Conservation (phyloP, 2,329 filamentous ascomycete genomes). For the Diaporthe humulicola region DNA sequence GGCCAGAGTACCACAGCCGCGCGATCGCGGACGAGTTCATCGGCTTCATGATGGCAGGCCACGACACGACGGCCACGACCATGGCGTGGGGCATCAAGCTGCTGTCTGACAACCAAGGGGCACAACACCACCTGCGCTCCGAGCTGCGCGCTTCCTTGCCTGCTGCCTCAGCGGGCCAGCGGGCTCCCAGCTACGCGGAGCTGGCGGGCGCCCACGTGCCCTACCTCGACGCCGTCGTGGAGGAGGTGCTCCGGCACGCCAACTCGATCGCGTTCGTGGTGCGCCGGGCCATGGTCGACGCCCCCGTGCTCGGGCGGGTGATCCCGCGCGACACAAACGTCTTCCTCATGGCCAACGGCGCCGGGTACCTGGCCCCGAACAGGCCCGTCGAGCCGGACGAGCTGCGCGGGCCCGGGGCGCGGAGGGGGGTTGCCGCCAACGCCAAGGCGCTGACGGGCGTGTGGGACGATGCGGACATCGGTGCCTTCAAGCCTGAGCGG, state of each 20-base stretch:
- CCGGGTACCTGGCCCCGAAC: conserved; percentile 47
- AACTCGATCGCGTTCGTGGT: conserved; percentile 48
- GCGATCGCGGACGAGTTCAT: conserved; percentile 48
- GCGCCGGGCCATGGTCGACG: conserved; percentile 49
- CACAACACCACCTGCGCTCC: conserved; percentile 41
- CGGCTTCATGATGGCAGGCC: conserved; percentile 50
- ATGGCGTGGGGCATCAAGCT: conserved; percentile 46
- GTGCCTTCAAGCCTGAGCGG: conserved; percentile 52
- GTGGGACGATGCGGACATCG: conserved; percentile 49
- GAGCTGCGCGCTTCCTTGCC: conserved; percentile 46
- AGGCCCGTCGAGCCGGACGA: conserved; percentile 46
- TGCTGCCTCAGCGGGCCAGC: conserved; percentile 40
- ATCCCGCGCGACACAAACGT: conserved; percentile 55
- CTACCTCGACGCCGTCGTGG: conserved; percentile 54
- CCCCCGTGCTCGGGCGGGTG: conserved; percentile 49
- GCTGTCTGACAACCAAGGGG: conserved; percentile 44
- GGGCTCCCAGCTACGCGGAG: conserved; percentile 49
- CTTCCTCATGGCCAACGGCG: conserved; percentile 56
- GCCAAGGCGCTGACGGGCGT: conserved; percentile 45
- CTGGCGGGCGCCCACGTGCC: conserved; percentile 47
- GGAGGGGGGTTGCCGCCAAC: conserved; percentile 6
- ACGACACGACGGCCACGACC: conserved; percentile 50
- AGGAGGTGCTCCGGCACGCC: conserved; percentile 52
- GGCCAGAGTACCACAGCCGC: conserved; percentile 43
- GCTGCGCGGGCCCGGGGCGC: conserved; percentile 45